These are phyloP conservation scores for Ballota nigra DNA, from an alignment of 257 asterid genomes.

Conservation along the genomic window DNA sequence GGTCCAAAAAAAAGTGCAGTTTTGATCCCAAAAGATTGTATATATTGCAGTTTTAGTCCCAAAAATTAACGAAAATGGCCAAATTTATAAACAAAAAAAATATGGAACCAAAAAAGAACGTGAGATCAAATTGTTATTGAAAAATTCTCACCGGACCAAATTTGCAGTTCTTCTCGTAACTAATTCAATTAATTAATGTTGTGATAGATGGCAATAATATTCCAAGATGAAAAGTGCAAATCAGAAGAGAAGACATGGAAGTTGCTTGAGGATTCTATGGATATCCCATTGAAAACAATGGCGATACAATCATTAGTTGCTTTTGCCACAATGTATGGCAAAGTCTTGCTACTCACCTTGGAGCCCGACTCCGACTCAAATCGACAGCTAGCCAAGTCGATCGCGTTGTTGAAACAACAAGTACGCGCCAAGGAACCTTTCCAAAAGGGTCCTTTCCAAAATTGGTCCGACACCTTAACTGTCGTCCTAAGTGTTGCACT, in stretches of 20 bases:
- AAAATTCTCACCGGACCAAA: too few relatives aligned
- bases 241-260: background rate
- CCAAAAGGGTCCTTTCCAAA: too few relatives aligned
- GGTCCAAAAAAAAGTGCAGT: too few relatives aligned
- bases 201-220: background rate
- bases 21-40: too few relatives aligned
- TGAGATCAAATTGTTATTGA: too few relatives aligned
- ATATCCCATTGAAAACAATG: background rate
- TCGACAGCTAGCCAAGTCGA: background rate
- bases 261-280: background rate
- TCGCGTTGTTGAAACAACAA: background rate
- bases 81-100: too few relatives aligned
- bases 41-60: too few relatives aligned
- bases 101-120: too few relatives aligned
- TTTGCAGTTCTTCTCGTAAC: too few relatives aligned
- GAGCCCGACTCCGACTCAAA: background rate
- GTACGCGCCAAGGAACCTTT: too few relatives aligned
- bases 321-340: slow-evolving; percentile 11
- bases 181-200: too few relatives aligned
- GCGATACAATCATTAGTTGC: background rate
- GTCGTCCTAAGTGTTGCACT: background rate
- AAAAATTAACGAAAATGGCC: too few relatives aligned
- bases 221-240: background rate
- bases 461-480: background rate
- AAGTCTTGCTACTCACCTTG: background rate